These are phyloP conservation scores for Erysimum cheiranthoides DNA, from an alignment of 345 rosid species.

Conservation along the genomic window DNA sequence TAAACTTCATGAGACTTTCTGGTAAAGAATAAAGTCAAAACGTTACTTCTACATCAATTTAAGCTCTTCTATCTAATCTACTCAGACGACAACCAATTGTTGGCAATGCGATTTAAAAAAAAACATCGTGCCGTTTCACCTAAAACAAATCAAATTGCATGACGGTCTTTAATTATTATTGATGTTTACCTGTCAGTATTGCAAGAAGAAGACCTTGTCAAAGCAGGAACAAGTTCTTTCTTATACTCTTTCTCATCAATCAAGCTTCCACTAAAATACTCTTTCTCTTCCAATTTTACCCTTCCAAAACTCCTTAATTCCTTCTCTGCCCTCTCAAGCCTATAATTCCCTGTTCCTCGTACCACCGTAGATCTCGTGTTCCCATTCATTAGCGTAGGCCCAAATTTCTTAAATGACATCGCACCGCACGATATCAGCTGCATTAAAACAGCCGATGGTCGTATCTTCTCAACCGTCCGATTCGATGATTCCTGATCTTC, in stretches of 20 bases:
- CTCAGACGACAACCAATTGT: background rate
- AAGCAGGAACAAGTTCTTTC: constrained; percentile 46
- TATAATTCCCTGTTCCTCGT: constrained; percentile 51
- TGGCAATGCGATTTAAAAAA: background rate
- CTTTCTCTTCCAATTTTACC: constrained; percentile 69
- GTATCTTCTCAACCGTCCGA: constrained; percentile 61
- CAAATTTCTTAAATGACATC: constrained; percentile 67
- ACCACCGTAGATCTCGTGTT: constrained; percentile 53
- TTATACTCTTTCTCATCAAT: constrained; percentile 63
- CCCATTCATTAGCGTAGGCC: constrained; percentile 52
- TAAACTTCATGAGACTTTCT: background rate
- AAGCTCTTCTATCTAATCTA: background rate
- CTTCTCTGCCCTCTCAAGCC: constrained; percentile 42
- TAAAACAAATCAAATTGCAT: background rate
- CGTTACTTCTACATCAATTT: background rate
- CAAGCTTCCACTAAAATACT: constrained; percentile 82
- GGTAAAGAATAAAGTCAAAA: background rate
- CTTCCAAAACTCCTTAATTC: constrained; percentile 49
- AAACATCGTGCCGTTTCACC: constrained; percentile 8
- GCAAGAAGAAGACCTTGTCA: constrained; percentile 76
- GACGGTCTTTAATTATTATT: background rate
- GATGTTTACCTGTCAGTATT: constrained; percentile 62
- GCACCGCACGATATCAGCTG: constrained; percentile 86
- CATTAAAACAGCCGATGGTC: constrained; percentile 76
- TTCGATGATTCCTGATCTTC: constrained; percentile 33